phyloP scores from a whole-genome alignment of 2,329 filamentous ascomycete species.

The Sphaceloma murrayae region DNA sequence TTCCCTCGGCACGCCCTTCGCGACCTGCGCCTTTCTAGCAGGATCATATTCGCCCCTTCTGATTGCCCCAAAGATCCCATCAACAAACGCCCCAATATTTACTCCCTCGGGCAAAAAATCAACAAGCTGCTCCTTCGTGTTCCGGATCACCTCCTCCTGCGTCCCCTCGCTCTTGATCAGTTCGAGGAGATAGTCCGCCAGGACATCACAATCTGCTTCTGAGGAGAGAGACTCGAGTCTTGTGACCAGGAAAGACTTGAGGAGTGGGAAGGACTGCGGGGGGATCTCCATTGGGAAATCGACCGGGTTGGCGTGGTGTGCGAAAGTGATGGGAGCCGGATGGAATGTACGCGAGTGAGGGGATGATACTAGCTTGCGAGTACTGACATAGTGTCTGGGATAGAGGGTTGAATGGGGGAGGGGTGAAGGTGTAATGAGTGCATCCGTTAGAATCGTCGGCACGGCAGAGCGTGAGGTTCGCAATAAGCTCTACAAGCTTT shows the following conservation, averaged over 20 bases:
- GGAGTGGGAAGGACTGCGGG: background rate
- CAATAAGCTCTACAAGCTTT: too few species aligned
- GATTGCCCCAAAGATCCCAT: conserved; percentile 61
- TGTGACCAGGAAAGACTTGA: conserved; percentile 4
- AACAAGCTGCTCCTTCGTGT: conserved; percentile 61
- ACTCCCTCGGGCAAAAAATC: conserved; percentile 66
- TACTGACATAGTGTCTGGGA: background rate
- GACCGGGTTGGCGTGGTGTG: too few species aligned
- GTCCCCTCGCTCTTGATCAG: conserved; percentile 62
- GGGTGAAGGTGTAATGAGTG: background rate
- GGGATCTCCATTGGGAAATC: conserved; percentile 13
- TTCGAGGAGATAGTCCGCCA: conserved; percentile 76
- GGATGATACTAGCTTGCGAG: background rate
- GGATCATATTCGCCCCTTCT: conserved; percentile 42
- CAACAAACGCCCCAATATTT: conserved; percentile 55
- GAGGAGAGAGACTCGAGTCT: conserved; percentile 37
- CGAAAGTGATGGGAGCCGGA: background rate
- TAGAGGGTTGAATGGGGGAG: too few species aligned
- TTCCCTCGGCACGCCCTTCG: too few species aligned
- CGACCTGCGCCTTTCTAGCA: background rate
- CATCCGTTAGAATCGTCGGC: too few species aligned
- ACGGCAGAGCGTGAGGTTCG: too few species aligned
- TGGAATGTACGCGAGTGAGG: background rate
- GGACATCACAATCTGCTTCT: conserved; percentile 70
- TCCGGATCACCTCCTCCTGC: conserved; percentile 52